Percentiles rank a stretch among this genome's conserved stretches.
Conservation (phyloP, 768 basidiomycete genomes). For the Termitomyces sp. region DNA sequence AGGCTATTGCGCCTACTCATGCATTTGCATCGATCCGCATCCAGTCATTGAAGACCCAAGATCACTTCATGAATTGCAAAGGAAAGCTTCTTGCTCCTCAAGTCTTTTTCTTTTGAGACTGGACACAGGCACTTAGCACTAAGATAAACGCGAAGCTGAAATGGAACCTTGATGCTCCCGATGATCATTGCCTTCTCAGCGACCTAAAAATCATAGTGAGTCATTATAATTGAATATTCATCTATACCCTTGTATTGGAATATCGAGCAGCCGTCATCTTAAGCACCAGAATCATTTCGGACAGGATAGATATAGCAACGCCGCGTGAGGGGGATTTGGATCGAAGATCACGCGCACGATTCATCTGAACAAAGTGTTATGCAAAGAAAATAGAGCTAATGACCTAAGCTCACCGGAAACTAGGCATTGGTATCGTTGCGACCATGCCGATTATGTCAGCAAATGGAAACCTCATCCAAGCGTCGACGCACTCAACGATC, state of each 20-base stretch:
- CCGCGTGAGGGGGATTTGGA: no score
- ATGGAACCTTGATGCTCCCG: neutral
- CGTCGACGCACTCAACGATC: conserved; percentile 52
- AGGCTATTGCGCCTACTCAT: neutral
- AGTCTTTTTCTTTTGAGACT: neutral
- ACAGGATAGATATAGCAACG: neutral
- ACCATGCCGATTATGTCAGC: conserved; percentile 15
- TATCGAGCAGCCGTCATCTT: neutral
- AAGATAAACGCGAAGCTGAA: neutral
- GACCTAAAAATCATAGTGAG: neutral
- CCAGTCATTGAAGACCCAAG: neutral
- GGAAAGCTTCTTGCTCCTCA: neutral
- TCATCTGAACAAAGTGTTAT: no score
- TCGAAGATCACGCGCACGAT: no score
- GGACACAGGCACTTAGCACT: no score
- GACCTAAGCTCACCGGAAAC: no score
- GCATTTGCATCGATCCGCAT: neutral
- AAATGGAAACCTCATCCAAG: conserved; percentile 39
- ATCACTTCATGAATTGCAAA: neutral
- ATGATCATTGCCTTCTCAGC: neutral
- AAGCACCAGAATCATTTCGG: neutral
- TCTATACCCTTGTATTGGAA: neutral
- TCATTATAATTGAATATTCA: neutral
- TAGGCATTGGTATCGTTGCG: no score
- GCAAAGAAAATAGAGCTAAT: no score